These are phyloP conservation scores for Sclerotinia trifoliorum DNA, from an alignment of 2,329 filamentous ascomycete species.

Conservation along the genomic window DNA sequence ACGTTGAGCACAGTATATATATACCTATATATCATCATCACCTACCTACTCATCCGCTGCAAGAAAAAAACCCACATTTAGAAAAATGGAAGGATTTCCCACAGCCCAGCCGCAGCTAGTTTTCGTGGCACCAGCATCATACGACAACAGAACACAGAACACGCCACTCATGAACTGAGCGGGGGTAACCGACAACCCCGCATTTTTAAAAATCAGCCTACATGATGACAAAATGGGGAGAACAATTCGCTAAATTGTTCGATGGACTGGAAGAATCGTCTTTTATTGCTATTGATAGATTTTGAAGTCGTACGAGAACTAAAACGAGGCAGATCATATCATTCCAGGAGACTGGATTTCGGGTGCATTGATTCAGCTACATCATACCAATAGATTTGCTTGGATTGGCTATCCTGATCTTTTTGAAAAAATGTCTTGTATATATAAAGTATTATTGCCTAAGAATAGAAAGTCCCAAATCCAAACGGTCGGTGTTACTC, in stretches of 20 bases:
- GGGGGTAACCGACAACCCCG: conserved; percentile 8
- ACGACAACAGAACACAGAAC: conserved; percentile 7
- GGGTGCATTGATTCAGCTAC: neutral
- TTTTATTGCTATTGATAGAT: neutral
- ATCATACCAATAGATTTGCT: neutral
- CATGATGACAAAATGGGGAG: neutral
- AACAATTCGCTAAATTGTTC: neutral
- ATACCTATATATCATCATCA: too few species aligned
- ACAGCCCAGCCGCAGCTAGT: neutral
- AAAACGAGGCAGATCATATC: neutral
- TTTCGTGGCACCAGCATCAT: neutral
- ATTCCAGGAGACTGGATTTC: neutral
- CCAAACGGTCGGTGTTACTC: too few species aligned
- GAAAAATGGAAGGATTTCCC: neutral
- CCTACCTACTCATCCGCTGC: neutral
- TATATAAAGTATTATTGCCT: neutral
- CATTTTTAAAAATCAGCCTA: neutral
- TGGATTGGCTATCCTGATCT: neutral
- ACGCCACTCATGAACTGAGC: conserved; percentile 12
- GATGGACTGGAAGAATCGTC: neutral
- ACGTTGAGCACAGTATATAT: neutral
- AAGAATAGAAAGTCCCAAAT: too few species aligned
- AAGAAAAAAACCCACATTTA: too few species aligned
- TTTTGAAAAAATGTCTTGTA: neutral
- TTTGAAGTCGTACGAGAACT: conserved; percentile 1